Percentiles rank a stretch among this genome's conserved stretches.
phyloP scores from a whole-genome alignment of 2,329 filamentous ascomycete genomes.

The Coleophoma crateriformis region DNA sequence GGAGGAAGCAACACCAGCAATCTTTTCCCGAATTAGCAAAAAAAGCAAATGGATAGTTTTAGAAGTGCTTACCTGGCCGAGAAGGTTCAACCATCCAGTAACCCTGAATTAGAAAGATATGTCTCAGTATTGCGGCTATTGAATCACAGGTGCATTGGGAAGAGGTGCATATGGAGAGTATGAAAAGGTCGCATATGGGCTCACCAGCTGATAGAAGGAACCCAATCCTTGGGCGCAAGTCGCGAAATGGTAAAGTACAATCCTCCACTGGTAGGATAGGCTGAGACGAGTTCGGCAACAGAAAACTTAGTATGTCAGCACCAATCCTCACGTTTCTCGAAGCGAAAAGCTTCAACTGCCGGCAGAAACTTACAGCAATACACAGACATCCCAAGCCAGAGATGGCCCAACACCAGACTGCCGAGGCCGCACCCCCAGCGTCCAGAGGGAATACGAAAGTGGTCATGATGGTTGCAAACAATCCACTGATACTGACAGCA shows the following conservation, averaged over 20 bases:
- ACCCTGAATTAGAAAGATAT: conserved; percentile 6
- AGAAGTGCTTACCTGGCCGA: conserved; percentile 40
- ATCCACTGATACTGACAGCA: conserved; percentile 49
- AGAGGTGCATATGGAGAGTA: background rate
- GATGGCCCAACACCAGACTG: conserved; percentile 54
- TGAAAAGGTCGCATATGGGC: background rate
- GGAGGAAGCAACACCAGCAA: conserved; percentile 45
- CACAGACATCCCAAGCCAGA: conserved; percentile 51
- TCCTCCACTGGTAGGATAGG: conserved; percentile 51
- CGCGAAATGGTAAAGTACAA: conserved; percentile 50
- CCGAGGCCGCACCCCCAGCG: conserved; percentile 46
- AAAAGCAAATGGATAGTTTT: background rate
- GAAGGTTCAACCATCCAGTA: conserved; percentile 42
- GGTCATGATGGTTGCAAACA: conserved; percentile 50
- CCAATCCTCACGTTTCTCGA: background rate
- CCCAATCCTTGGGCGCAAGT: conserved; percentile 40
- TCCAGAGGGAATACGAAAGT: conserved; percentile 48
- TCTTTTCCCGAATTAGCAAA: conserved; percentile 1
- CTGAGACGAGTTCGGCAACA: conserved; percentile 50
- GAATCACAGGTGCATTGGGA: background rate
- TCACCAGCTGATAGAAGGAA: conserved; percentile 43
- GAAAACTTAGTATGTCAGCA: conserved; percentile 27
- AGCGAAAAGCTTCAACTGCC: background rate
- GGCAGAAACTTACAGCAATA: conserved; percentile 31
- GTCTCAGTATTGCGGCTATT: background rate